Conservation (phyloP, 2,329 filamentous ascomycete species). For the Hortaea werneckii region DNA sequence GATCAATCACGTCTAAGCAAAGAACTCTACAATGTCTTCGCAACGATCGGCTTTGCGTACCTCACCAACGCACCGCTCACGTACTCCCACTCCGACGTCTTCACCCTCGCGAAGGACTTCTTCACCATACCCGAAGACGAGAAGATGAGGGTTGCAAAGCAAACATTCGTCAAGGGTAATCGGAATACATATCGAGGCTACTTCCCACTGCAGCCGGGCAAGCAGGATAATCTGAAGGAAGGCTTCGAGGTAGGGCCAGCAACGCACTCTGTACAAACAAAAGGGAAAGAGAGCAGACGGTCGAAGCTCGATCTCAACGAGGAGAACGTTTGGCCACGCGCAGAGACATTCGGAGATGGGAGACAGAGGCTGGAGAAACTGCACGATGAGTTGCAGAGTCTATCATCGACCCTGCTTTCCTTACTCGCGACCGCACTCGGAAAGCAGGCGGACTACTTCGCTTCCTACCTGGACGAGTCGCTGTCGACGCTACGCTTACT, state of each 20-base stretch:
- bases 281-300: constrained; percentile 1
- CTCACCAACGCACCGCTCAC: constrained; percentile 33
- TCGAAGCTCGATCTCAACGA: constrained; percentile 31
- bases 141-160: constrained; percentile 29
- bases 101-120: constrained; percentile 27
- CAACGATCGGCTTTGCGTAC: constrained; percentile 39
- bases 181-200: constrained; percentile 39
- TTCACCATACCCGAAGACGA: constrained; percentile 7
- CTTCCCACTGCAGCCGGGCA: constrained; percentile 33
- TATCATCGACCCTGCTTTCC: constrained; percentile 30
- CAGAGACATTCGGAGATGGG: constrained; percentile 10
- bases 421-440: constrained; percentile 31
- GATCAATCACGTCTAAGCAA: constrained; percentile 25
- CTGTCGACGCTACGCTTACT: constrained; percentile 36
- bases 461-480: constrained; percentile 31
- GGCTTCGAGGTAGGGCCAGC: constrained; percentile 35
- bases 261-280: constrained; percentile 13
- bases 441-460: constrained; percentile 32
- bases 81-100: constrained; percentile 34
- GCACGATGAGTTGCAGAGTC: constrained; percentile 30
- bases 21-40: constrained; percentile 33
- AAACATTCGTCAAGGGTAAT: constrained; percentile 31
- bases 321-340: constrained; percentile 32
- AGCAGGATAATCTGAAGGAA: constrained; percentile 36
- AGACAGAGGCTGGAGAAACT: constrained; percentile 26